Conservation (phyloP, 2,329 filamentous ascomycete genomes). For the Scortechinia acanthostroma region DNA sequence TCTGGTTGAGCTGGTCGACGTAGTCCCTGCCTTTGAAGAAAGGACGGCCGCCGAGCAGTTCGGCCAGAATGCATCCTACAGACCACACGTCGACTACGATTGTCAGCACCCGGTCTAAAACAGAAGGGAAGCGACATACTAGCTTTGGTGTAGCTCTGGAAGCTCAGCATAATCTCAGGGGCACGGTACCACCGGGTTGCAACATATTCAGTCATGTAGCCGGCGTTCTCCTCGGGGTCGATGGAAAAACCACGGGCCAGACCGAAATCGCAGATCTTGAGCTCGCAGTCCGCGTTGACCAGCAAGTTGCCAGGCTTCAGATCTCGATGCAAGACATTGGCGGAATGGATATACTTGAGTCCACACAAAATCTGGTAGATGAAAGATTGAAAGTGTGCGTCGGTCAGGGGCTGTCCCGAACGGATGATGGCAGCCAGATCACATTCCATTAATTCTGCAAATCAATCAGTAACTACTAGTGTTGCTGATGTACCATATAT, state of each 20-base stretch:
- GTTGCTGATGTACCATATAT: slow-evolving; percentile 4
- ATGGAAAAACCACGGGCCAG: slow-evolving; percentile 93
- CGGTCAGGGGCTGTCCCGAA: slow-evolving; percentile 91
- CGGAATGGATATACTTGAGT: slow-evolving; percentile 97
- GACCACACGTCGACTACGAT: slow-evolving; percentile 95
- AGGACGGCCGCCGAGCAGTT: slow-evolving; percentile 87
- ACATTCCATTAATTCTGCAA: slow-evolving; percentile 93
- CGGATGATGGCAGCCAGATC: slow-evolving; percentile 96
- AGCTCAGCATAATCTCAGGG: slow-evolving; percentile 98
- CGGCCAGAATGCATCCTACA: slow-evolving; percentile 92
- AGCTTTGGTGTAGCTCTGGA: slow-evolving; percentile 99
- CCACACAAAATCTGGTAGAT: slow-evolving; percentile 99
- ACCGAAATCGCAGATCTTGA: slow-evolving; percentile 98
- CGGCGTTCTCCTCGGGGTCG: slow-evolving; percentile 94
- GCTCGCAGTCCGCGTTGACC: slow-evolving; percentile 96
- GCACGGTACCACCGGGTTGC: slow-evolving; percentile 92
- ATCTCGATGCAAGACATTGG: slow-evolving; percentile 93
- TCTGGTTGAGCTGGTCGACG: slow-evolving; percentile 98
- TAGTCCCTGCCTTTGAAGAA: slow-evolving; percentile 99
- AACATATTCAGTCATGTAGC: slow-evolving; percentile 99
- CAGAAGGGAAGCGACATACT: slow-evolving; percentile 58
- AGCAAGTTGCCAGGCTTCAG: slow-evolving; percentile 94
- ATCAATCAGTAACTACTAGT: not conserved
- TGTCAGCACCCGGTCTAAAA: not conserved
- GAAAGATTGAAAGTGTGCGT: slow-evolving; percentile 98